Conservation (phyloP, 2,329 filamentous ascomycete species). For the Ophiosphaerella herpotricha region DNA sequence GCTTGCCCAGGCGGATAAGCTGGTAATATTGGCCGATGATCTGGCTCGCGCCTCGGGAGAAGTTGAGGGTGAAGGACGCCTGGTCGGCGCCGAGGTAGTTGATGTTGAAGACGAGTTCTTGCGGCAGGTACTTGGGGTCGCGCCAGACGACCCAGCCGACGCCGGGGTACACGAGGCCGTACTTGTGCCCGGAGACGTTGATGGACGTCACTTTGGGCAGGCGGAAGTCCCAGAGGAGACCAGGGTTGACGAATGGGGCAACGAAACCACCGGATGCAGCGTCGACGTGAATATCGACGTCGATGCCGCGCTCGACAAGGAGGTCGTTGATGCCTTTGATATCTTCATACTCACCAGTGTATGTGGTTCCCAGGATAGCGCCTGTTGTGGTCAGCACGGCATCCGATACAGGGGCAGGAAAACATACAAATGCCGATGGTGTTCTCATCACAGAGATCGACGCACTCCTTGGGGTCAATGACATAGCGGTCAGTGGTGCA, state of each 20-base stretch:
- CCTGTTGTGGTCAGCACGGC: conserved; percentile 10
- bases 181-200: conserved; percentile 93
- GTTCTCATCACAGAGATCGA: conserved; percentile 68
- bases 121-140: conserved; percentile 67
- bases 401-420: background rate
- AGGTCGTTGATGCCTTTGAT: conserved; percentile 91
- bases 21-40: conserved; percentile 98
- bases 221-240: conserved; percentile 89
- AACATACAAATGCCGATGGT: conserved; percentile 80
- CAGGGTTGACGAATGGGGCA: conserved; percentile 84
- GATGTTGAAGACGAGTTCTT: conserved; percentile 98
- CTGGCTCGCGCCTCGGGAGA: conserved; percentile 92
- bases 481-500: conserved; percentile 66
- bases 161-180: conserved; percentile 77
- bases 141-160: conserved; percentile 96
- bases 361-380: conserved; percentile 87
- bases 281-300: conserved; percentile 90
- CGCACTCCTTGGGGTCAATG: conserved; percentile 66
- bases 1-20: conserved; percentile 90
- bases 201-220: conserved; percentile 88
- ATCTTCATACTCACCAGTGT: conserved; percentile 92
- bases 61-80: conserved; percentile 95
- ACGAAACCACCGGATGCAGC: conserved; percentile 93
- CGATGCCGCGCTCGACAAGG: conserved; percentile 72
- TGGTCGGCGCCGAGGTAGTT: conserved; percentile 97